Conservation (phyloP, 2,329 filamentous ascomycete species). For the Penicillium sp. region DNA sequence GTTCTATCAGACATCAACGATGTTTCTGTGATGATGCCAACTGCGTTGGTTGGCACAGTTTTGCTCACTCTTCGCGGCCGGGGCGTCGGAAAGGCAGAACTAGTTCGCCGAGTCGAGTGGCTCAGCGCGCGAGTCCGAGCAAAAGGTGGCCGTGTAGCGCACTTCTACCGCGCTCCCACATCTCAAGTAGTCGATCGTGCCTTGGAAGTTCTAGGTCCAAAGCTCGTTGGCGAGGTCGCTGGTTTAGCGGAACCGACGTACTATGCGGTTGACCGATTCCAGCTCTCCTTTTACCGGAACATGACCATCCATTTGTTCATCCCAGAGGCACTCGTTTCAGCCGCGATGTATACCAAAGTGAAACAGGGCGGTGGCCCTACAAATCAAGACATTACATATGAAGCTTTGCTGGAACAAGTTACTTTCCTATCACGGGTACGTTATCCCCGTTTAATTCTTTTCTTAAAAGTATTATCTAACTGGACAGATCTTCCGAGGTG, state of each 20-base stretch:
- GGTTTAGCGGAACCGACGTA: conserved; percentile 87
- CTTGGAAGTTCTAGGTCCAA: conserved; percentile 83
- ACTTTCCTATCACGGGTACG: conserved; percentile 71
- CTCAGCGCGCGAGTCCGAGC: conserved; percentile 73
- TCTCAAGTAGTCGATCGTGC: conserved; percentile 82
- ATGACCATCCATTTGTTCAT: conserved; percentile 99
- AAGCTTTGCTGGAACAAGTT: conserved; percentile 72
- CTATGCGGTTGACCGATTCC: conserved; percentile 92
- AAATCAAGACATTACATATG: conserved; percentile 73
- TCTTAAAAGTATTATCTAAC: not conserved
- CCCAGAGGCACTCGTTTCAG: conserved; percentile 83
- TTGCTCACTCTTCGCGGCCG: conserved; percentile 85
- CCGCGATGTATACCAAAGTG: conserved; percentile 82
- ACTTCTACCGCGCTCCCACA: conserved; percentile 79
- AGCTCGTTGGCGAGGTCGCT: conserved; percentile 75
- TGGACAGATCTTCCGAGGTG: conserved; percentile 75
- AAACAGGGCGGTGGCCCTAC: conserved; percentile 85
- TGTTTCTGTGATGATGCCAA: conserved; percentile 97
- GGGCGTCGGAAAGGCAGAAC: conserved; percentile 81
- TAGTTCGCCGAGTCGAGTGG: conserved; percentile 87
- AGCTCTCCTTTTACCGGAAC: conserved; percentile 96
- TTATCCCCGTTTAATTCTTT: not conserved
- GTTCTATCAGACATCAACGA: conserved; percentile 92
- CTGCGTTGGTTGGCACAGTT: conserved; percentile 89
- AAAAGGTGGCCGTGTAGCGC: conserved; percentile 87